phyloP scores from a whole-genome alignment of 2,329 filamentous ascomycete species.

The Coniochaeta sp. region DNA sequence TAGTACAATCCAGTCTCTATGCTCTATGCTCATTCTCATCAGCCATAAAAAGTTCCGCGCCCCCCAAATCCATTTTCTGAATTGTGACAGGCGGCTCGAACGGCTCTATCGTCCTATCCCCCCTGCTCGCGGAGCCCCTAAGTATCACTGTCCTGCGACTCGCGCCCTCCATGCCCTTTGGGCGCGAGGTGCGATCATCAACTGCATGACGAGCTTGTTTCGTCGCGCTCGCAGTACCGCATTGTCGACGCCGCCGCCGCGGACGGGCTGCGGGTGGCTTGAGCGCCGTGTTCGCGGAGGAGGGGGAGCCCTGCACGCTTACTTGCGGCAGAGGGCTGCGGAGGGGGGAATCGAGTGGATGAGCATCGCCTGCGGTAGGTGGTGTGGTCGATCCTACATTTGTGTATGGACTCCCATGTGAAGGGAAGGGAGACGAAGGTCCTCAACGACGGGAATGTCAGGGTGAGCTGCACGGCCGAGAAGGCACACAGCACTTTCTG shows the following conservation, averaged over 20 bases:
- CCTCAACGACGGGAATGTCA: constrained; percentile 24
- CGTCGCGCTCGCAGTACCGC: constrained; percentile 33
- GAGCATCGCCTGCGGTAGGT: constrained; percentile 19
- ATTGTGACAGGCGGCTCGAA: constrained; percentile 23
- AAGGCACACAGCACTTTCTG: constrained; percentile 23
- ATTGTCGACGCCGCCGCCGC: constrained; percentile 48
- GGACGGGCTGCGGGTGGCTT: constrained; percentile 23
- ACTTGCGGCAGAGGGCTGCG: constrained; percentile 13
- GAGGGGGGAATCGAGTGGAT: constrained; percentile 21
- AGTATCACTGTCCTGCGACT: constrained; percentile 20
- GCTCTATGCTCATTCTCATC: too few relatives aligned
- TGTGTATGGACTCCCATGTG: constrained; percentile 17
- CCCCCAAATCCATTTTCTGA: constrained; percentile 20
- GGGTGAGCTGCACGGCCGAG: constrained; percentile 19
- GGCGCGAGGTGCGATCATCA: constrained; percentile 23
- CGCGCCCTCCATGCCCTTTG: constrained; percentile 19
- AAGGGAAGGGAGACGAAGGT: constrained; percentile 13
- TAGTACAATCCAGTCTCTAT: too few relatives aligned
- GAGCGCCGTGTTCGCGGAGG: constrained; percentile 16
- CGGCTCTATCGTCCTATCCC: constrained; percentile 17
- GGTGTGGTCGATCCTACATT: constrained; percentile 18
- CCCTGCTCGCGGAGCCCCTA: constrained; percentile 17
- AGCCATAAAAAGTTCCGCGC: too few relatives aligned
- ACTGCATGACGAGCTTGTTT: constrained; percentile 28
- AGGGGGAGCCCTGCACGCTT: constrained; percentile 20